Percentiles rank a stretch among this genome's conserved stretches.
Conservation (phyloP, 2,329 filamentous ascomycete species). For the Fusarium illudens region DNA sequence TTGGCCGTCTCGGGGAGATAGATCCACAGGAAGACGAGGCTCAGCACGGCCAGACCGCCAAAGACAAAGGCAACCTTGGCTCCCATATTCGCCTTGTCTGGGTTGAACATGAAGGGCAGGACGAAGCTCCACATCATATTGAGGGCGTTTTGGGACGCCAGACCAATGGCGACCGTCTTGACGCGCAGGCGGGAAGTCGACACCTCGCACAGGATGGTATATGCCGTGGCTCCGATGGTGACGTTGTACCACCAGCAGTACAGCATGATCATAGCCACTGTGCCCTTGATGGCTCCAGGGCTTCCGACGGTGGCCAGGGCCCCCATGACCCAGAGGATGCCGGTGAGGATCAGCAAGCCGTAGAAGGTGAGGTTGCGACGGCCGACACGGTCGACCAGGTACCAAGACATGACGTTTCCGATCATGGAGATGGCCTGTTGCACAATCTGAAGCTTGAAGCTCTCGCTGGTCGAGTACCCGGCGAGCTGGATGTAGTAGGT, state of each 20-base stretch:
- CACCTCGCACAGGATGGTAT: conserved; percentile 12
- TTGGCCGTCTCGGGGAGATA: conserved; percentile 26
- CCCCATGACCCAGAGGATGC: conserved; percentile 50
- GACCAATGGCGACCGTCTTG: conserved; percentile 16
- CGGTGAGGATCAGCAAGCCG: conserved; percentile 45
- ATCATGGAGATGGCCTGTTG: conserved; percentile 51
- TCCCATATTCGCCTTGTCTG: conserved; percentile 13
- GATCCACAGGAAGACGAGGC: conserved; percentile 15
- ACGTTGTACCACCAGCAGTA: conserved; percentile 51
- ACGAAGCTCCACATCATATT: conserved; percentile 14
- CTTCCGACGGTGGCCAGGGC: conserved; percentile 44
- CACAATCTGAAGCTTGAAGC: conserved; percentile 51
- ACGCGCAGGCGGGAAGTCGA: conserved; percentile 7
- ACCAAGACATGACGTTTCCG: conserved; percentile 53
- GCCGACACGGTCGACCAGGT: conserved; percentile 49
- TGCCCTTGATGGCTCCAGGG: conserved; percentile 35
- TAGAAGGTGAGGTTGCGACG: conserved; percentile 49
- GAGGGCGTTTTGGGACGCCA: background rate
- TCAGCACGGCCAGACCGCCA: background rate
- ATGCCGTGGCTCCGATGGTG: conserved; percentile 15
- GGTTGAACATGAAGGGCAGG: conserved; percentile 18
- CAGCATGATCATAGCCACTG: conserved; percentile 49
- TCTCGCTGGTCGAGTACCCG: conserved; percentile 48
- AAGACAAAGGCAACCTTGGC: conserved; percentile 17
- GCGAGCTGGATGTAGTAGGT: conserved; percentile 56